Percentiles rank a stretch among this genome's conserved stretches.
Conservation (phyloP, 805 yeast genomes). For the Myxozyma lipomycoides region DNA sequence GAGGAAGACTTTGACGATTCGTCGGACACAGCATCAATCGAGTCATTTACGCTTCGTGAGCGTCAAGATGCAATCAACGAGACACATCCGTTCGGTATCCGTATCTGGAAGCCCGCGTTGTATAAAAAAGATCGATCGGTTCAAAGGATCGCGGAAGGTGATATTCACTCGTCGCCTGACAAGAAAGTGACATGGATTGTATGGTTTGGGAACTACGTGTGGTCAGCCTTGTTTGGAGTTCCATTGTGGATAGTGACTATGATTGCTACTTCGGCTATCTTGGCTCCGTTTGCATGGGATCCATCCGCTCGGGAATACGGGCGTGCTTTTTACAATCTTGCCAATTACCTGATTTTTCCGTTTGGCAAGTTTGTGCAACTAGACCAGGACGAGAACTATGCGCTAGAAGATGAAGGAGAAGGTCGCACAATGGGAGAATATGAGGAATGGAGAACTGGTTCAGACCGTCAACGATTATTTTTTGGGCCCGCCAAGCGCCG, state of each 20-base stretch:
- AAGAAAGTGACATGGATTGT: conserved; percentile 59
- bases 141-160: conserved; percentile 84
- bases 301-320: conserved; percentile 59
- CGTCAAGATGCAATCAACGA: conserved; percentile 94
- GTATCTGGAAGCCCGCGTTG: conserved; percentile 97
- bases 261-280: conserved; percentile 27
- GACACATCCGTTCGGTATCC: conserved; percentile 96
- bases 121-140: conserved; percentile 92
- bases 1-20: conserved; percentile 35
- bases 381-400: conserved; percentile 70
- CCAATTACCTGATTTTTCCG: conserved; percentile 72
- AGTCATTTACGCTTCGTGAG: conserved; percentile 82
- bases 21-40: conserved; percentile 49
- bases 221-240: conserved; percentile 73
- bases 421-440: conserved; percentile 80
- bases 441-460: conserved; percentile 65
- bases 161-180: conserved; percentile 72
- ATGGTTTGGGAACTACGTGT: conserved; percentile 60
- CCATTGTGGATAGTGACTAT: conserved; percentile 53
- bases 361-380: conserved; percentile 86
- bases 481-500: conserved; percentile 54
- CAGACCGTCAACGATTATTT: conserved; percentile 71
- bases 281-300: conserved; percentile 40
- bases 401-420: conserved; percentile 81
- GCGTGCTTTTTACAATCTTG: conserved; percentile 55